Evolutionary conservation across 2,329 filamentous ascomycete species (phyloP), one percentile per base, ranked within the genome.

Genomic region (Stachybotrys echinatus): DNA sequence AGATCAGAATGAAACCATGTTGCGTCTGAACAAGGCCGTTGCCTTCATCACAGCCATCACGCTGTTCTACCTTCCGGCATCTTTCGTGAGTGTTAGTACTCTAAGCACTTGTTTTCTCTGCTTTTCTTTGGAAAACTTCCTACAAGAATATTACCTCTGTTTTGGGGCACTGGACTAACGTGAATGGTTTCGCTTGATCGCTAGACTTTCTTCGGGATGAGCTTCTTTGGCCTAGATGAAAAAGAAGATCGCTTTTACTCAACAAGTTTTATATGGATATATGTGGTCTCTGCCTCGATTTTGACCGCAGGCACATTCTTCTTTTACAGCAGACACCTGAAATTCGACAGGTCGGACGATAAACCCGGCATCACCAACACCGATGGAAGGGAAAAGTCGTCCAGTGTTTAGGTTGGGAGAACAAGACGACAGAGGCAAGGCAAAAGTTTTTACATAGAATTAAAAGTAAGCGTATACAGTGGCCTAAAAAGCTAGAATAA

Each of bases 201-300:
- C 20, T 23, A 66, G 65, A 66, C 68, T 2, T 63, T 72, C 42
- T 69, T 72, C 48, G 68, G 69, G 2, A 71, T 71, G 68, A 71
- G 70, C 54, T 67, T 71, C 47, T 71, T 71, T 44, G 61, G 60
- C 20, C 56, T 67, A 52, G 61, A 70, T 31, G 23, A 58, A 12
- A 48, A 60, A 1, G 64, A 56, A 6, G 54, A 54, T 12, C 48
- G 56, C 5, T 60, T 70, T 12, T 52, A 66, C n/a, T 58, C 59
- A 5, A 65, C 65, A 3, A 55, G 62, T 8, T 65, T 65, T 56
- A 59, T 71, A 20, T 72, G 69, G 69, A 72, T 72, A 49, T 72
- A 65, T 37, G 40, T 69, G 7, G 51, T 66, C 3, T 56, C 57
- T 22, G 58, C 69, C 0, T 53, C 58, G 5, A 39, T 59, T 2